These are phyloP conservation scores for Saprolegnia parasitica DNA, from an alignment of 352 stramenopile species.

Conservation along the genomic window DNA sequence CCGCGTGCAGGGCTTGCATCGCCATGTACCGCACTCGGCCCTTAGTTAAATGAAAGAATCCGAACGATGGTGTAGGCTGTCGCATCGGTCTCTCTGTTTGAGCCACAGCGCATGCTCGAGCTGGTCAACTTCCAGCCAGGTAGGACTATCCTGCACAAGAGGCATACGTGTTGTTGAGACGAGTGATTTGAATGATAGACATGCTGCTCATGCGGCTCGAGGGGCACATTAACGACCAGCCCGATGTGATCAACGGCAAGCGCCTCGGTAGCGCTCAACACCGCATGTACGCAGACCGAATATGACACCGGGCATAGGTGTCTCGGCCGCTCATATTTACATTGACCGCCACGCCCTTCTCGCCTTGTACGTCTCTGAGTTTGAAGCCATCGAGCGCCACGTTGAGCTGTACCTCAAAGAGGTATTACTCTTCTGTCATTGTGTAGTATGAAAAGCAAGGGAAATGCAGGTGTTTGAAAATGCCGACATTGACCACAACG, in stretches of 20 bases:
- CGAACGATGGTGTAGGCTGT: background rate
- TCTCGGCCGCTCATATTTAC: background rate
- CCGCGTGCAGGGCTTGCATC: background rate
- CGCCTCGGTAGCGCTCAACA: background rate
- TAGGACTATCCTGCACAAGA: too few relatives aligned
- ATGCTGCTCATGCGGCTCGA: background rate
- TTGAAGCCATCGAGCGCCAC: background rate
- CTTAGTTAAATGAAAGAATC: background rate
- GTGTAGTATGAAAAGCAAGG: too few relatives aligned
- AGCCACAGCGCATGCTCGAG: slow-evolving; percentile 18
- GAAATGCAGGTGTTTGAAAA: slow-evolving; percentile 4
- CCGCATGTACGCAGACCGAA: too few relatives aligned
- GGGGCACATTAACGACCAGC: background rate
- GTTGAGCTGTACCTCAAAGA: background rate
- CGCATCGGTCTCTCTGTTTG: background rate
- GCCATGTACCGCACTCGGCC: background rate
- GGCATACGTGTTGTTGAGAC: too few relatives aligned
- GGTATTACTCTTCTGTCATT: too few relatives aligned
- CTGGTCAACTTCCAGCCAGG: slow-evolving; percentile 5
- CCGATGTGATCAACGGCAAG: background rate
- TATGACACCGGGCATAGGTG: background rate
- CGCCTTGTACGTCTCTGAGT: background rate
- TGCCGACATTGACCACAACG: slow-evolving; percentile 20
- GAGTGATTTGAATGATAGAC: background rate
- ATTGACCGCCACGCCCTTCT: background rate